Evolutionary conservation across 1,284 basidiomycete species (phyloP).

Genomic region (Apiotrichum porosum): DNA sequence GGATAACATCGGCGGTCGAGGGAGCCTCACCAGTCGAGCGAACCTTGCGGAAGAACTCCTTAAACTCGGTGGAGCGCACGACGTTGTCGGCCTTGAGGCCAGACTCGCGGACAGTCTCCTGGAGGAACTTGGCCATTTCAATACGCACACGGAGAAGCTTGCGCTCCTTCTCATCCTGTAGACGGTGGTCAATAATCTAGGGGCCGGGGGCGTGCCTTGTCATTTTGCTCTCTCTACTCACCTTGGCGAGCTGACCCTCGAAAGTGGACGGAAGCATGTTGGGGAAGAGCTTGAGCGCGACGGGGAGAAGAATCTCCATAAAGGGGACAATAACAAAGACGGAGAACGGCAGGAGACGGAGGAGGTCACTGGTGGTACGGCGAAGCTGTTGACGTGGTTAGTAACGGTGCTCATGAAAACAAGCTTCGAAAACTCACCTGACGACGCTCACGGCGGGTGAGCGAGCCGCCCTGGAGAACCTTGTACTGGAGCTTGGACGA

Average conservation of each 20-base stretch:
- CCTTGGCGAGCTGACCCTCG: slow-evolving; percentile 90
- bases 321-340: slow-evolving; percentile 95
- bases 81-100: slow-evolving; percentile 89
- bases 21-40: slow-evolving; percentile 92
- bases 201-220: not conserved
- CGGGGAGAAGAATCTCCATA: slow-evolving; percentile 96
- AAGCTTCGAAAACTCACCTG: slow-evolving; percentile 58
- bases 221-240: no score
- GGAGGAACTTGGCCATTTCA: slow-evolving; percentile 99
- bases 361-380: slow-evolving; percentile 85
- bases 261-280: slow-evolving; percentile 99
- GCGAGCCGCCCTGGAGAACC: slow-evolving; percentile 80
- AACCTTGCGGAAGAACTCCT: slow-evolving; percentile 98
- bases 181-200: not conserved
- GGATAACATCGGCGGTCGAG: slow-evolving; percentile 80
- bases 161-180: slow-evolving; percentile 90
- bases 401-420: not conserved
- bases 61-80: slow-evolving; percentile 90
- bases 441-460: slow-evolving; percentile 89
- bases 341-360: slow-evolving; percentile 90
- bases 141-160: slow-evolving; percentile 90
- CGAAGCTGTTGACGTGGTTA: slow-evolving; percentile 58
- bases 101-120: slow-evolving; percentile 92
- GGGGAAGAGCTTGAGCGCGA: slow-evolving; percentile 94
- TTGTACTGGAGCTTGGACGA: slow-evolving; percentile 84